These are phyloP conservation scores for Cercospora canescens DNA, from an alignment of 2,329 filamentous ascomycete species.

Conservation along the genomic window DNA sequence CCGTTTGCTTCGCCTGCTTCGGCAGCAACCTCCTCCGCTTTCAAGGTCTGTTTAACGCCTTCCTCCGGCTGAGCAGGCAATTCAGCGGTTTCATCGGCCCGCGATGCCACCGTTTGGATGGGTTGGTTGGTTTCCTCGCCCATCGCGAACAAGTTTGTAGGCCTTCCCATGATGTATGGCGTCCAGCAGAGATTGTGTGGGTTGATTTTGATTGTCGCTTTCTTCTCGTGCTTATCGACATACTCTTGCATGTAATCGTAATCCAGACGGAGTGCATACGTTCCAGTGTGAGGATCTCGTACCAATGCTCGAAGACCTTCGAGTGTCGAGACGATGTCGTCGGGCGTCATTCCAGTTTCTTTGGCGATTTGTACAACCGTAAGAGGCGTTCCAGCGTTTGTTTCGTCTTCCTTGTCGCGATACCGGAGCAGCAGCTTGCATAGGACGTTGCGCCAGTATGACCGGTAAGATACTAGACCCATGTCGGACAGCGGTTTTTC, in stretches of 20 bases:
- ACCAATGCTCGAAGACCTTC: conserved; percentile 89
- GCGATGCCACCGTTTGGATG: conserved; percentile 80
- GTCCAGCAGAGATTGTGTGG: conserved; percentile 86
- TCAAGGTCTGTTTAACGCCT: conserved; percentile 41
- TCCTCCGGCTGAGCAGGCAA: conserved; percentile 44
- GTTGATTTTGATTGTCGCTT: conserved; percentile 83
- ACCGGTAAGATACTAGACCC: conserved; percentile 94
- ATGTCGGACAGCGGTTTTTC: conserved; percentile 98
- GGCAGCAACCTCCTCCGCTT: conserved; percentile 14
- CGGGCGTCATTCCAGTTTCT: conserved; percentile 90
- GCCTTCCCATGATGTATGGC: conserved; percentile 90
- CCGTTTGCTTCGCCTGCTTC: conserved; percentile 15
- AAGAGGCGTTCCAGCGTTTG: conserved; percentile 35
- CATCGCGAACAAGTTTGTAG: conserved; percentile 38
- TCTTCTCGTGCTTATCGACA: conserved; percentile 83
- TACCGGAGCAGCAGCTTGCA: conserved; percentile 77
- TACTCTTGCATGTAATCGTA: conserved; percentile 83
- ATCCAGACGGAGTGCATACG: conserved; percentile 88
- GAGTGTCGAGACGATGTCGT: conserved; percentile 91
- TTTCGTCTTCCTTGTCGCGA: conserved; percentile 41
- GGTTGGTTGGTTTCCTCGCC: conserved; percentile 39
- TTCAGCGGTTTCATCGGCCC: conserved; percentile 66
- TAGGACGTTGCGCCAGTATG: conserved; percentile 90
- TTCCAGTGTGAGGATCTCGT: conserved; percentile 81
- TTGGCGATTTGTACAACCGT: conserved; percentile 71